Conservation (phyloP, 768 basidiomycete species). For the Clavaria fumosa region DNA sequence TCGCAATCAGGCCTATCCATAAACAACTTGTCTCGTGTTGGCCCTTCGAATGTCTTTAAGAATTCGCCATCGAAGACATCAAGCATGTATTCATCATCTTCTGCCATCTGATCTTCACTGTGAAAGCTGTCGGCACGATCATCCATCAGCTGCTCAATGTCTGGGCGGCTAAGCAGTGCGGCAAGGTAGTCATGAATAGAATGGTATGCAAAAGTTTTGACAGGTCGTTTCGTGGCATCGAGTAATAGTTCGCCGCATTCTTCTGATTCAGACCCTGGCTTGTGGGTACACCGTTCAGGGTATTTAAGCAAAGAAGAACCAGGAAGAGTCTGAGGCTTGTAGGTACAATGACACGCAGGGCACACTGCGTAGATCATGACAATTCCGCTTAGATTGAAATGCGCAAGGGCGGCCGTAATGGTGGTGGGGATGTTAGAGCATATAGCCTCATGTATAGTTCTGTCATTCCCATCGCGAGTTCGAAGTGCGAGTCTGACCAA, state of each 20-base stretch:
- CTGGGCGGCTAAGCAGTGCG: background rate
- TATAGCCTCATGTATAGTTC: background rate
- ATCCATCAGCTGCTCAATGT: background rate
- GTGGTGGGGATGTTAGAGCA: constrained; percentile 2
- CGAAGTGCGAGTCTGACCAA: constrained; percentile 1
- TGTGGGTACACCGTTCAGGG: constrained; percentile 5
- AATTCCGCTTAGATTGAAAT: constrained; percentile 2
- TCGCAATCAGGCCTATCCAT: background rate
- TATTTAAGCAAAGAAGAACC: constrained; percentile 3
- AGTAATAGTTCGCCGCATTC: constrained; percentile 6
- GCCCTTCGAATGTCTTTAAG: background rate
- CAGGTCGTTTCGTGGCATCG: background rate
- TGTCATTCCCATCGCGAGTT: background rate
- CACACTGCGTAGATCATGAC: constrained; percentile 6
- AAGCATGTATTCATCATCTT: too few species aligned
- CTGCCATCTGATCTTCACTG: background rate
- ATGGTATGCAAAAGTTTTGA: background rate
- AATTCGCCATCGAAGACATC: background rate
- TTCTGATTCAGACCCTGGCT: constrained; percentile 3
- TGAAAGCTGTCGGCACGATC: background rate
- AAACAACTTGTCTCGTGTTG: background rate
- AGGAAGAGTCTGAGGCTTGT: constrained; percentile 2
- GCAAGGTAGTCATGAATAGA: background rate
- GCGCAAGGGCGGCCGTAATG: background rate
- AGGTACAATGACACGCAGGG: constrained; percentile 7